phyloP scores from a whole-genome alignment of 2,329 filamentous ascomycete genomes.

The Colletotrichum scovillei region DNA sequence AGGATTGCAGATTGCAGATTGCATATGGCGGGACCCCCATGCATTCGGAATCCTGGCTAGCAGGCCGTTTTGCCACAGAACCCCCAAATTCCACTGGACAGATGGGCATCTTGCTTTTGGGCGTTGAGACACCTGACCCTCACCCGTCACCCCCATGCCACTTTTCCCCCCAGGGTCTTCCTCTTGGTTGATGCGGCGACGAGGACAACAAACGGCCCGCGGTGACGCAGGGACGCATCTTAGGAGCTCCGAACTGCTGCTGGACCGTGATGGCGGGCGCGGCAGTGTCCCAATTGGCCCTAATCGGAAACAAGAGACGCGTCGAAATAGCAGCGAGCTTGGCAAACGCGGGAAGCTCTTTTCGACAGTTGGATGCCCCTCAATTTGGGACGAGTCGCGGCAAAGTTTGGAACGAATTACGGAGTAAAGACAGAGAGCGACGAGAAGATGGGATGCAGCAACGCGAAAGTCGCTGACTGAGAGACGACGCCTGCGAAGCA shows the following conservation, averaged over 20 bases:
- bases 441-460: conserved; percentile 6
- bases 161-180: conserved; percentile 20
- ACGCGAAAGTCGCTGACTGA: conserved; percentile 5
- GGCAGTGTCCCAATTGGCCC: conserved; percentile 9
- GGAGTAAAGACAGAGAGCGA: background rate
- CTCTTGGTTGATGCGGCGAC: conserved; percentile 32
- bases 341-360: conserved; percentile 10
- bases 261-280: background rate
- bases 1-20: background rate
- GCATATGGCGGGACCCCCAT: conserved; percentile 17
- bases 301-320: conserved; percentile 17
- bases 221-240: conserved; percentile 18
- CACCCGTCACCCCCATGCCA: conserved; percentile 12
- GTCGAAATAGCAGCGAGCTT: conserved; percentile 3
- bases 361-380: background rate
- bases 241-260: background rate
- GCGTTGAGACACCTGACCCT: conserved; percentile 26
- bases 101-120: conserved; percentile 24
- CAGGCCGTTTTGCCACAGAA: conserved; percentile 22
- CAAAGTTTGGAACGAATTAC: background rate
- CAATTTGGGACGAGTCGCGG: conserved; percentile 21
- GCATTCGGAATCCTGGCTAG: conserved; percentile 22
- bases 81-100: conserved; percentile 19
- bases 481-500: background rate
- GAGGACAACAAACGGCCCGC: conserved; percentile 21